A percentile compares a stretch with the other conserved stretches of the same genome.
Evolutionary conservation across 2,329 filamentous ascomycete species (phyloP).

Genomic region (Clonostachys solani): DNA sequence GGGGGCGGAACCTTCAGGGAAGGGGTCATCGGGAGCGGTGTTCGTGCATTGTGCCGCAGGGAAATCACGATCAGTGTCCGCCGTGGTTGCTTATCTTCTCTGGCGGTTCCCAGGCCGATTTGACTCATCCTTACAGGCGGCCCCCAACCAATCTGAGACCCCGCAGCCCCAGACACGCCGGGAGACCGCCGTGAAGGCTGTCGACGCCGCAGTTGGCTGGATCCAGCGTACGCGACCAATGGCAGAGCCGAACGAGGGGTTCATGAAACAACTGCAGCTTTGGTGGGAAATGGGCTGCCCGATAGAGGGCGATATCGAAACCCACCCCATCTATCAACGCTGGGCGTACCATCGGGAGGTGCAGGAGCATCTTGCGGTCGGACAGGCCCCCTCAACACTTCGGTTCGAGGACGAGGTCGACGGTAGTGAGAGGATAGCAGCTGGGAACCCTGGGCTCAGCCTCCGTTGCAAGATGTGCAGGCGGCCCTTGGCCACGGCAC

Average conservation of each 20-base stretch:
- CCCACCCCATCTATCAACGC: conserved; percentile 74
- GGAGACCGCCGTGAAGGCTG: conserved; percentile 40
- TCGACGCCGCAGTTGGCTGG: conserved; percentile 59
- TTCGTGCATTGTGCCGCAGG: conserved; percentile 83
- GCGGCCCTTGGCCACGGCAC: conserved; percentile 48
- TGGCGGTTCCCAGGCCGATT: conserved; percentile 56
- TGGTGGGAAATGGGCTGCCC: conserved; percentile 88
- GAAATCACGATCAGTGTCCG: conserved; percentile 85
- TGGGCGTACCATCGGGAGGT: conserved; percentile 55
- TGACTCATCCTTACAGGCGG: conserved; percentile 12
- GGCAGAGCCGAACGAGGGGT: conserved; percentile 86
- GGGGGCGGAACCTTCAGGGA: conserved; percentile 20
- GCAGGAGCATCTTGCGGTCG: conserved; percentile 58
- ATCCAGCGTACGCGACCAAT: conserved; percentile 69
- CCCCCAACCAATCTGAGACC: conserved; percentile 23
- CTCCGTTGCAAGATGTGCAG: conserved; percentile 91
- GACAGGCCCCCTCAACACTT: conserved; percentile 77
- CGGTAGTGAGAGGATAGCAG: conserved; percentile 2
- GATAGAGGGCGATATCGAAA: conserved; percentile 49
- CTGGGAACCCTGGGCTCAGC: conserved; percentile 10
- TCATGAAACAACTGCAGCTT: conserved; percentile 82
- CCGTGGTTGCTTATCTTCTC: conserved; percentile 81
- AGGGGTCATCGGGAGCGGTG: conserved; percentile 43
- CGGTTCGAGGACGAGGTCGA: conserved; percentile 74
- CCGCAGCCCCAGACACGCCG: conserved; percentile 13